These are phyloP conservation scores for Solanum neorickii DNA, from an alignment of 257 asterid species.

Conservation along the genomic window DNA sequence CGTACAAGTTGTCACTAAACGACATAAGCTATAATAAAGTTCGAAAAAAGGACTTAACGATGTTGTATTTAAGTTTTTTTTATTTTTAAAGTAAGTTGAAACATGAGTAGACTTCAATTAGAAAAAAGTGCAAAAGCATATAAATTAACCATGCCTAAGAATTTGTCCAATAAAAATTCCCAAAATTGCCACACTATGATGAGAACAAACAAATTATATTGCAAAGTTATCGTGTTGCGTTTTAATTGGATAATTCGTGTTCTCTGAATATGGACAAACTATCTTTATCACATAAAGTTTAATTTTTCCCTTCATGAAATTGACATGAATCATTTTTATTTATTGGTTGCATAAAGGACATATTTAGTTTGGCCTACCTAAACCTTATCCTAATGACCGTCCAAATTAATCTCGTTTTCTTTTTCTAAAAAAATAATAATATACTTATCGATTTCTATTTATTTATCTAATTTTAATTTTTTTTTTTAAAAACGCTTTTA, in stretches of 20 bases:
- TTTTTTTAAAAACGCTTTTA: rapidly evolving
- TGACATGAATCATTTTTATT: not conserved
- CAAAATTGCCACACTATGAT: not conserved
- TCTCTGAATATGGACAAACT: not conserved
- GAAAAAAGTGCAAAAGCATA: not conserved
- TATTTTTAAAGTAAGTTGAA: not conserved
- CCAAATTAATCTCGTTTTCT: not conserved
- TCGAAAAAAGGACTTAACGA: not conserved
- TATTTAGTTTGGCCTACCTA: not conserved
- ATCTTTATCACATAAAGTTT: not conserved
- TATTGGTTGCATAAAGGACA: not conserved
- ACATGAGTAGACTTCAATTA: not conserved
- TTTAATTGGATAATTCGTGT: not conserved
- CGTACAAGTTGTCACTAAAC: not conserved
- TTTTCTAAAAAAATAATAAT: too few relatives aligned
- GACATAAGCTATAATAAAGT: not conserved
- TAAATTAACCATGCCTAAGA: not conserved
- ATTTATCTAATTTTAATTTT: too few relatives aligned
- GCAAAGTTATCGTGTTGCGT: not conserved
- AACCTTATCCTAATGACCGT: not conserved
- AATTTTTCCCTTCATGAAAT: not conserved
- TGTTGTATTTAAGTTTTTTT: not conserved
- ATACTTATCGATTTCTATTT: too few relatives aligned
- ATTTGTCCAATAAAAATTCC: not conserved
- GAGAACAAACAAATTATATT: not conserved